Percentiles rank a stretch among this genome's conserved stretches.
Conservation (phyloP, 345 rosid genomes). For the Syzygium aromaticum region DNA sequence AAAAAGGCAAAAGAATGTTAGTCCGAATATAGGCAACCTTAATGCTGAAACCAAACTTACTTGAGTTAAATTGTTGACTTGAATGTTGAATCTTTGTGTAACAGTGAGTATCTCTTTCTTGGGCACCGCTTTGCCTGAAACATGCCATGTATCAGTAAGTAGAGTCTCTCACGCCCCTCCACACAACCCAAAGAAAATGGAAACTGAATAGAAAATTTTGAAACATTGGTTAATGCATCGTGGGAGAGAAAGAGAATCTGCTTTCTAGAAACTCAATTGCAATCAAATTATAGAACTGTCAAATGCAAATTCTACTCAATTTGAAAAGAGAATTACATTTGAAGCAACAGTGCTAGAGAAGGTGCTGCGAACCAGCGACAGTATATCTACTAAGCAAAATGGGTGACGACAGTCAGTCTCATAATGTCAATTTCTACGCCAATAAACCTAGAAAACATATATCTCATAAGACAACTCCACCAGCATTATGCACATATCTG, state of each 20-base stretch:
- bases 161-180: background rate
- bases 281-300: background rate
- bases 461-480: background rate
- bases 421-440: background rate
- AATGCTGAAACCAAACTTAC: slow-evolving; percentile 25
- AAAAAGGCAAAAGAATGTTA: background rate
- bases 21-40: background rate
- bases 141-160: background rate
- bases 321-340: background rate
- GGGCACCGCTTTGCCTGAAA: slow-evolving; percentile 47
- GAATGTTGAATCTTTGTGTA: slow-evolving; percentile 74
- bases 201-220: background rate
- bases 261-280: background rate
- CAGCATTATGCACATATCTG: background rate
- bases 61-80: slow-evolving; percentile 95
- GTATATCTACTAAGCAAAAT: background rate
- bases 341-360: background rate
- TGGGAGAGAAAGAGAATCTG: background rate
- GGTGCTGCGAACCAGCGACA: background rate
- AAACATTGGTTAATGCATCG: background rate
- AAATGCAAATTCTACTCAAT: background rate
- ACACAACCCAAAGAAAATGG: background rate
- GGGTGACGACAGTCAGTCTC: background rate
- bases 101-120: slow-evolving; percentile 57
- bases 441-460: background rate